A percentile compares a stretch with the other conserved stretches of the same genome.
These are phyloP conservation scores for Xylaria sp. DNA, from an alignment of 2,329 filamentous ascomycete species.

Conservation along the genomic window DNA sequence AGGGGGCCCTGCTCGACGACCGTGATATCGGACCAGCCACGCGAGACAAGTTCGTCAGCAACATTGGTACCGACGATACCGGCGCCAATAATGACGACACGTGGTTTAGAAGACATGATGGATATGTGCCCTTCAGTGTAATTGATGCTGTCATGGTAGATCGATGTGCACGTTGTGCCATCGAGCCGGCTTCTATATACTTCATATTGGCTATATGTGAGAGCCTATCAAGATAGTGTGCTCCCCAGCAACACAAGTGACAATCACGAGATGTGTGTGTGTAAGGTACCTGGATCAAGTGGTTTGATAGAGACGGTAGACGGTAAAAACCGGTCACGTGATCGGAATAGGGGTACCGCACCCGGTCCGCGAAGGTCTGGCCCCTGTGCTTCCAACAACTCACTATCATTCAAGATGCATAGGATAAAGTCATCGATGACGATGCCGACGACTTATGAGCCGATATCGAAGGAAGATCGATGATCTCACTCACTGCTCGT, in stretches of 20 bases:
- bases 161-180: slow-evolving; percentile 17
- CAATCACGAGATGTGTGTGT: slow-evolving; percentile 12
- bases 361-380: slow-evolving; percentile 5
- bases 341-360: slow-evolving; percentile 22
- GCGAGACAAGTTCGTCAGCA: slow-evolving; percentile 38
- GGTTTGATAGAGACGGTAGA: slow-evolving; percentile 14
- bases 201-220: slow-evolving; percentile 22
- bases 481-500: background rate
- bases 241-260: slow-evolving; percentile 1
- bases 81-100: slow-evolving; percentile 38
- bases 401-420: slow-evolving; percentile 5
- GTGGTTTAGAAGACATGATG: slow-evolving; percentile 34
- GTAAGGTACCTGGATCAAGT: slow-evolving; percentile 6
- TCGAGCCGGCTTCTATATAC: slow-evolving; percentile 31
- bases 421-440: slow-evolving; percentile 8
- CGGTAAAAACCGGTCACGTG: slow-evolving; percentile 35
- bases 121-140: slow-evolving; percentile 17
- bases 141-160: slow-evolving; percentile 11
- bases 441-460: background rate
- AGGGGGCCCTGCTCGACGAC: slow-evolving; percentile 39
- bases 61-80: slow-evolving; percentile 39
- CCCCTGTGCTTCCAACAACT: background rate
- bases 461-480: background rate
- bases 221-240: slow-evolving; percentile 17
- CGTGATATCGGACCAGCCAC: slow-evolving; percentile 38